Base-by-base conservation (phyloP, 208 protist genomes). In the Endotrypanum monterogeii region DNA sequence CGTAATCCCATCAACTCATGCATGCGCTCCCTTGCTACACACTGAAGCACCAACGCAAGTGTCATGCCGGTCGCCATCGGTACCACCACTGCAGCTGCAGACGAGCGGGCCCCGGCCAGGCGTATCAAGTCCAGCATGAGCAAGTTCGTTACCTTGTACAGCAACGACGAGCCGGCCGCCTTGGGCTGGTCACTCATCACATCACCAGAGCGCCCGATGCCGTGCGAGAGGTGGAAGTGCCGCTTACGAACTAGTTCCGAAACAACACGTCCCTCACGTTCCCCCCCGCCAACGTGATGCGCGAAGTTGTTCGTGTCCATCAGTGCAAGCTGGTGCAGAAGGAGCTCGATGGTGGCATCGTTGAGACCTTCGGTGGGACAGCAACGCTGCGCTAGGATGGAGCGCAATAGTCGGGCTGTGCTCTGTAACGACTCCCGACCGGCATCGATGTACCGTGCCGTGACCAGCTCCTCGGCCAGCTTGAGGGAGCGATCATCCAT, bases 51-150 rank as follows among this genome's bases (percentile, higher is more conserved):
- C 28, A 99, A 69, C 7, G 93, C 57, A 1, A 99, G 74, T 14
- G 92, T 92, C 98, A 99, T 99, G 44, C 98, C 98, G 1, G 98
- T 99, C 5, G 97, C 96, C 80, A 99, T 90, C 1, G 98, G 98
- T 46, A 99, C 79, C 37, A 99, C 88, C 8, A 98, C 56, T 51
- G 88, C 91, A 6, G 60, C 73, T n/a, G 84, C 52, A 32, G 84
- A 80, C 28, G 77, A 82, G 1, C 56, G 25, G 0, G 83, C 67
- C 3, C 98, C 96, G 2, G 92, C 67, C n/a, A 85, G 65, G 5
- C 75, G 72, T 46, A 98, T 39, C 0, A 90, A 57, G 65, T 99
- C 89, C 0, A 98, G 69, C 39, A 94, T 83, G n/a, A 99, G 55
- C n/a, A 72, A 54, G 75, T 98, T 98, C 32, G 91, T 94, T 9